A percentile compares a stretch with the other conserved stretches of the same genome.
phyloP scores from a whole-genome alignment of 2,329 filamentous ascomycete genomes.

The Hypoxylon sp. region DNA sequence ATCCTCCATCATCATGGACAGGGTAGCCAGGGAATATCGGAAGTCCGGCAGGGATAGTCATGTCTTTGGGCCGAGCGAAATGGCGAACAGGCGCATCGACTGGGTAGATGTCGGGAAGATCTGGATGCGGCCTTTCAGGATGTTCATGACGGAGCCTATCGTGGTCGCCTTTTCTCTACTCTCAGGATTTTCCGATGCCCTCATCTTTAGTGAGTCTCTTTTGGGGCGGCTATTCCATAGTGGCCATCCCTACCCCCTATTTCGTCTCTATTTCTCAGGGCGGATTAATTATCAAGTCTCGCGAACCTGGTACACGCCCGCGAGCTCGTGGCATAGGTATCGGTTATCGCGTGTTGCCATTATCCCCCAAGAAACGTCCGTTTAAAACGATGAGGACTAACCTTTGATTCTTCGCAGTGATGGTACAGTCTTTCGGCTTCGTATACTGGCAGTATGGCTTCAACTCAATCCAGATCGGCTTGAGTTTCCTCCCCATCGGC shows the following conservation, averaged over 20 bases:
- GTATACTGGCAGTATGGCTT: conserved; percentile 80
- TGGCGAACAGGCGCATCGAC: conserved; percentile 71
- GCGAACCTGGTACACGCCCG: not conserved
- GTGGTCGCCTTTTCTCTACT: conserved; percentile 78
- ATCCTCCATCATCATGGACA: conserved; percentile 81
- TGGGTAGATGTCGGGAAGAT: conserved; percentile 69
- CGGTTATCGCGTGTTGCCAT: not conserved
- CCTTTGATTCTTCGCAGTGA: conserved; percentile 59
- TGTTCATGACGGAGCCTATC: conserved; percentile 82
- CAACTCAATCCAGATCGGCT: conserved; percentile 67
- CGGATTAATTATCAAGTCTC: not conserved
- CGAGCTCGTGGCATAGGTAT: not conserved
- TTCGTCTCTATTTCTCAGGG: not conserved
- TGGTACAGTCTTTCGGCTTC: conserved; percentile 78
- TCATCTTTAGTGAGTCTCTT: conserved; percentile 73
- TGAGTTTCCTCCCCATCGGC: conserved; percentile 76
- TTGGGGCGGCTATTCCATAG: not conserved
- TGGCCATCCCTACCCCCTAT: not conserved
- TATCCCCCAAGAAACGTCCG: not conserved
- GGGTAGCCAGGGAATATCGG: conserved; percentile 79
- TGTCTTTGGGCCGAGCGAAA: conserved; percentile 79
- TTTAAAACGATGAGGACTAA: conserved; percentile 4
- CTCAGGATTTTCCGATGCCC: conserved; percentile 79
- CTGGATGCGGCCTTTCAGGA: conserved; percentile 77
- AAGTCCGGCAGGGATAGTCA: conserved; percentile 70